Evolutionary conservation across 805 yeast genomes (phyloP).

Genomic region (Myxozyma lipomycoides): DNA sequence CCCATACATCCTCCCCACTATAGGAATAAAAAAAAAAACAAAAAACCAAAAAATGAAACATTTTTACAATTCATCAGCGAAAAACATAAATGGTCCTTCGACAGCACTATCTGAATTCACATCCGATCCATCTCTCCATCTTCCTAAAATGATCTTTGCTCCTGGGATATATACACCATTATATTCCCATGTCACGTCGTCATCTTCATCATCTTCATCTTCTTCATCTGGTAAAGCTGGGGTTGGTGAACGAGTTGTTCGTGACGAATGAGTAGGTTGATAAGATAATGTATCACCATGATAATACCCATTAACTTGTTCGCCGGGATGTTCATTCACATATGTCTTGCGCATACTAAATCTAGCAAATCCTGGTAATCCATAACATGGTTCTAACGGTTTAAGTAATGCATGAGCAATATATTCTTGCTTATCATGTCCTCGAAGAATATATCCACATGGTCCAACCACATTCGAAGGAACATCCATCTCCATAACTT

Average conservation of each 20-base stretch:
- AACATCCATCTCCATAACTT: slow-evolving; percentile 20
- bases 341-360: slow-evolving; percentile 27
- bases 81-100: slow-evolving; percentile 27
- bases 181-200: slow-evolving; percentile 25
- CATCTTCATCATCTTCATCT: slow-evolving; percentile 17
- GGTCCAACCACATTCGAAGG: slow-evolving; percentile 20
- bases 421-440: slow-evolving; percentile 20
- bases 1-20: too few relatives aligned
- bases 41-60: too few relatives aligned
- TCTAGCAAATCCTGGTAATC: slow-evolving; percentile 26
- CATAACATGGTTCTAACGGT: slow-evolving; percentile 21
- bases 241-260: background rate
- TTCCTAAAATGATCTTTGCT: slow-evolving; percentile 23
- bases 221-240: slow-evolving; percentile 1
- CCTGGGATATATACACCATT: slow-evolving; percentile 28
- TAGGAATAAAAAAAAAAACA: too few relatives aligned
- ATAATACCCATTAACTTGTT: background rate
- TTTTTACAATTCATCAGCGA: slow-evolving; percentile 14
- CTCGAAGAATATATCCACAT: slow-evolving; percentile 20
- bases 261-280: background rate
- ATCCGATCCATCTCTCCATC: slow-evolving; percentile 26
- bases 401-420: slow-evolving; percentile 14
- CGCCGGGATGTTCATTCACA: slow-evolving; percentile 2
- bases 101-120: slow-evolving; percentile 13
- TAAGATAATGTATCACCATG: background rate